Base-by-base conservation (phyloP, 1,284 basidiomycete species). In the Cutaneotrichosporon sp. region DNA sequence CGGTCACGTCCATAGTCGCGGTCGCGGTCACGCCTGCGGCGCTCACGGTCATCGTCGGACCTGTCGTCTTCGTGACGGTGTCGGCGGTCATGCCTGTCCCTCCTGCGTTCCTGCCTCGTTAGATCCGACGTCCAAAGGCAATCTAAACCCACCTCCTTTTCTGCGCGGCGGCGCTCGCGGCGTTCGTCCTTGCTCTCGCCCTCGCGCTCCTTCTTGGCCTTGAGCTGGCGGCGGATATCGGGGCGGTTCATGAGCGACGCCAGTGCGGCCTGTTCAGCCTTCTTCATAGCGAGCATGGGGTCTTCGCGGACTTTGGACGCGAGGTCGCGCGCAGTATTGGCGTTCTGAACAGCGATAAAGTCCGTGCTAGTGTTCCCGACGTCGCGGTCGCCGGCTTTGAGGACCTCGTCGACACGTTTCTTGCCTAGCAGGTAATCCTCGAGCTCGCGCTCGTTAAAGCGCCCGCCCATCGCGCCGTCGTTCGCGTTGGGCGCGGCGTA, bases 381-480 rank as follows among this genome's bases (percentile, higher is more conserved):
- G 80, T 93, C 86, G 68, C 93, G 90, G 65, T 93, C 90, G 39
- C 84, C 88, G 26, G 70, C 74, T 49, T 84, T 89, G 58, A 98
- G 76, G 22, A 97, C 87, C 77, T 97, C 92, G 74, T 98, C 96
- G 1, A 98, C 93, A 49, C 94, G 78, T 78, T 94, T 97, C 82
- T 97, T 98, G n/a, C 94, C 96, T 26, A 98, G 80, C 5, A 98
- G 78, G 69, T 98, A 98, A 64, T 94, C 91, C 77, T 98, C 96
- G 63, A 97, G 76, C 58, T 98, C 94, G 62, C 89, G 90, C 26
- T 87, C 76, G 18, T 68, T 70, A 15, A 74, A 62, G 20, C 67
- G 64, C 2, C 73, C 73, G 12, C 75, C 75, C n/a, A 74, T 57
- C 61, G 90, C 94, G 62, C 88, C 84, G 53, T 79, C 85, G 56